Evolutionary conservation across 2,329 filamentous ascomycete genomes (phyloP), one percentile per base, ranked within the genome.

Genomic region (Cadophora gregata): DNA sequence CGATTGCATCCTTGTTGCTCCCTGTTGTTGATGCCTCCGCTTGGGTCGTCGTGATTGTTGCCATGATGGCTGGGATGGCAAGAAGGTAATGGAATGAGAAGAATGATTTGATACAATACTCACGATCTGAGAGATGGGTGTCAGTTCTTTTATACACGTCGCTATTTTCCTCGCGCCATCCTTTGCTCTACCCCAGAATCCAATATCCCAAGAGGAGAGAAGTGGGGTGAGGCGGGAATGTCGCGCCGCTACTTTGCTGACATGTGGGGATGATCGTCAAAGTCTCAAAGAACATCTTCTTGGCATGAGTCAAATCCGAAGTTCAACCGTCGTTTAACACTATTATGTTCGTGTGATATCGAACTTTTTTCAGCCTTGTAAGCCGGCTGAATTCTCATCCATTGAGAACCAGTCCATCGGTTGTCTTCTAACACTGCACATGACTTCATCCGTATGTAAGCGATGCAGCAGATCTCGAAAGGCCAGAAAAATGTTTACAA

Each of bases 31-130:
- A 38, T 3, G 61, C 25, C 27, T 63, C 65, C 1, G 65, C 48
- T 55, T 47, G 31, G 29, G 53, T 68, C 21, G 56, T 24, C 24
- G 62, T 63, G 6, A 27, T 31, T 14, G 66, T 67, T 47, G 63
- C 60, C 66, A 69, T 64, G 25, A 53, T 59, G 60, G 48, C 24
- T 51, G 33, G 21, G 8, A 19, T 33, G 16, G 50, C 51, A 12
- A 27, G 25, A 9, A 56, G n/a, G n/a, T n/a, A n/a, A 31, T 12
- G 4, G 33, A 27, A 7, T 14, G 3, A 59, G 8, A 38, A 29
- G 4, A 53, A 16, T 42, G 8, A 53, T n/a, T n/a, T 5, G 42
- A 6, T 33, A 55, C 4, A 51, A 42, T 14, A 51, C 8, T 33
- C 31, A 10, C 21, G 36, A 36, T 19, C 21, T 24, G 14, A 24